These are phyloP conservation scores for Boeremia exigua DNA, from an alignment of 2,329 filamentous ascomycete species.

Conservation along the genomic window DNA sequence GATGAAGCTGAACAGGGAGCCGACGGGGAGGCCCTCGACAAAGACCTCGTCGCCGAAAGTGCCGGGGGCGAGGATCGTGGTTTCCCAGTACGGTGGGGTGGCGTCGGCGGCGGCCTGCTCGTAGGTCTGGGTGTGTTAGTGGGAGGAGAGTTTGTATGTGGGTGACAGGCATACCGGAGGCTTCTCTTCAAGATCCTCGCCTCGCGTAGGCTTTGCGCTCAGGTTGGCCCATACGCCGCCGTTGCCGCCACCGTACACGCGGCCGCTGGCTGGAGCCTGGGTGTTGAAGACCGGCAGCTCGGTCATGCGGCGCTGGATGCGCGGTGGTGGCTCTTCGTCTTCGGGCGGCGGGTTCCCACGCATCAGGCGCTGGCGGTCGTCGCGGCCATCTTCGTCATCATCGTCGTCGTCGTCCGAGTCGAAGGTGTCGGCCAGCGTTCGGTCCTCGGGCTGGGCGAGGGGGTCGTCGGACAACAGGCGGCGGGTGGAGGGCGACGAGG, in stretches of 20 bases:
- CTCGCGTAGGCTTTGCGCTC: constrained; percentile 84
- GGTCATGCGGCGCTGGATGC: constrained; percentile 57
- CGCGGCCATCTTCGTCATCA: constrained; percentile 68
- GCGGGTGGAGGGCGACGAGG: constrained; percentile 68
- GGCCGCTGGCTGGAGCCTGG: constrained; percentile 49
- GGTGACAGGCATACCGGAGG: constrained; percentile 87
- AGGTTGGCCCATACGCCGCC: constrained; percentile 98
- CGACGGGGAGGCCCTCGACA: constrained; percentile 92
- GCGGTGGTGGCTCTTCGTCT: constrained; percentile 36
- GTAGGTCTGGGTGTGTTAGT: constrained; percentile 92
- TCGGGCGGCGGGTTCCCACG: constrained; percentile 60
- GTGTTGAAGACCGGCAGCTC: constrained; percentile 60
- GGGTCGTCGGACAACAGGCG: constrained; percentile 61
- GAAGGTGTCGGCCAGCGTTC: constrained; percentile 91
- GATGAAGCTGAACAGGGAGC: constrained; percentile 83
- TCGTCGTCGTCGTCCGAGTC: constrained; percentile 74
- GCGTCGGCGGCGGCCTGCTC: constrained; percentile 97
- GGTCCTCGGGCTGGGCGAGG: constrained; percentile 66
- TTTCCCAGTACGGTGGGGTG: constrained; percentile 98
- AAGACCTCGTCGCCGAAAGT: constrained; percentile 94
- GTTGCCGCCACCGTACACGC: constrained; percentile 75
- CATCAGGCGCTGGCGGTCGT: constrained; percentile 87
- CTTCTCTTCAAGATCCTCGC: constrained; percentile 83
- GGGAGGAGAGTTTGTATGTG: no score
- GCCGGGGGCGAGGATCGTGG: constrained; percentile 92